Percentiles rank a stretch among this genome's conserved stretches.
Conservation (phyloP, 2,329 filamentous ascomycete genomes). For the Albifimbria verrucaria region DNA sequence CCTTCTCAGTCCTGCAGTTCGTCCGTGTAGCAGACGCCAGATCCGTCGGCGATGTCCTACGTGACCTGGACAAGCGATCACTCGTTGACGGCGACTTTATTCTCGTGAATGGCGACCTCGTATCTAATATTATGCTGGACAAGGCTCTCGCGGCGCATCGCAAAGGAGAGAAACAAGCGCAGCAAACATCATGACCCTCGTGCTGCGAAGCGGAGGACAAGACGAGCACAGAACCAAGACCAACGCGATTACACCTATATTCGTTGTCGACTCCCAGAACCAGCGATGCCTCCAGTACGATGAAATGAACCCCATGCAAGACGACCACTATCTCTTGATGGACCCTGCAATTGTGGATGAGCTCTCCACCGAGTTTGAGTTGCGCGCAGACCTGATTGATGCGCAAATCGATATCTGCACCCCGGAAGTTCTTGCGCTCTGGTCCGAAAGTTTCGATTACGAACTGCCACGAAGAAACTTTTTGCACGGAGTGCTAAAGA, state of each 20-base stretch:
- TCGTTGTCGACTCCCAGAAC: constrained; percentile 77
- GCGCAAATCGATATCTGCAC: constrained; percentile 97
- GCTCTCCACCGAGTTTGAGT: constrained; percentile 69
- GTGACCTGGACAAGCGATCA: constrained; percentile 83
- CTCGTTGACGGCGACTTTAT: constrained; percentile 89
- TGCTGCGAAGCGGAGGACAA: constrained; percentile 74
- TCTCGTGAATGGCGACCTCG: constrained; percentile 85
- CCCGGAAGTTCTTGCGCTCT: constrained; percentile 87
- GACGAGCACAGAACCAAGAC: constrained; percentile 72
- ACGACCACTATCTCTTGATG: constrained; percentile 64
- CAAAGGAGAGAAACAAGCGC: constrained; percentile 79
- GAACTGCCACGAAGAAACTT: constrained; percentile 86
- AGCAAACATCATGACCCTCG: constrained; percentile 96
- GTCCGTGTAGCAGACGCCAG: constrained; percentile 79
- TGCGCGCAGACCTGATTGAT: constrained; percentile 86
- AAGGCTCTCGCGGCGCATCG: constrained; percentile 74
- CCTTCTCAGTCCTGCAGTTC: constrained; percentile 79
- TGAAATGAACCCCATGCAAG: constrained; percentile 71
- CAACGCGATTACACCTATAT: constrained; percentile 73
- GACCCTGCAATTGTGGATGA: constrained; percentile 76
- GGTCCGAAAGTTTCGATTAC: constrained; percentile 98
- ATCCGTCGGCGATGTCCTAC: constrained; percentile 90
- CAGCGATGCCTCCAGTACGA: constrained; percentile 91
- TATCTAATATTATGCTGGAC: constrained; percentile 87
- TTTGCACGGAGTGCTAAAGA: constrained; percentile 92